A percentile compares a stretch with the other conserved stretches of the same genome.
Conservation (phyloP, 2,329 filamentous ascomycete genomes). For the Colletotrichum sp. region DNA sequence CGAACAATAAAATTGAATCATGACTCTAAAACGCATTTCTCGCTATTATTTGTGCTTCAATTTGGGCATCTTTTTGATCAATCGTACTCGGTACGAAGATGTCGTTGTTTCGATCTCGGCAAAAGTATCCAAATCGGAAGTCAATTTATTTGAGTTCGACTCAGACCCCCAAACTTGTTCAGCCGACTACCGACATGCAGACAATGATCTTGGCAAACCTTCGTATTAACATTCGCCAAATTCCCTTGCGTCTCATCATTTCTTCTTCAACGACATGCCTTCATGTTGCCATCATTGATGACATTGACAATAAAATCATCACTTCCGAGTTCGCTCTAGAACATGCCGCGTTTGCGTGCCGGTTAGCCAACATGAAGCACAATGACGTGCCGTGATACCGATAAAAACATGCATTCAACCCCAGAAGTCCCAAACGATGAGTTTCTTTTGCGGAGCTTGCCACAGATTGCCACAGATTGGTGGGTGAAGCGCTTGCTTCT, state of each 20-base stretch:
- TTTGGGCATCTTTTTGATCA: not conserved
- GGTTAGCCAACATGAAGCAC: not conserved
- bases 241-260: not conserved
- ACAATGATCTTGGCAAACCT: not conserved
- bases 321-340: not conserved
- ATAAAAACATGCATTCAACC: not conserved
- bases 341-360: not conserved
- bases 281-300: not conserved
- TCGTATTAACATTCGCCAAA: not conserved
- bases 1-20: not conserved
- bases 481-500: not conserved
- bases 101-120: not conserved
- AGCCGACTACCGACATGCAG: not conserved
- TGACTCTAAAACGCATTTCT: not conserved
- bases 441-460: not conserved
- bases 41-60: not conserved
- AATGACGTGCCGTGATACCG: not conserved
- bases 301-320: not conserved
- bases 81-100: not conserved
- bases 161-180: not conserved
- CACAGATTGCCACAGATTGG: not conserved
- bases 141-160: not conserved
- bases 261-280: not conserved
- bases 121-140: not conserved
- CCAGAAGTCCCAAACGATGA: not conserved